A percentile compares a stretch with the other conserved stretches of the same genome.
These are phyloP conservation scores for Nemania diffusa DNA, from an alignment of 2,329 filamentous ascomycete species.

Conservation along the genomic window DNA sequence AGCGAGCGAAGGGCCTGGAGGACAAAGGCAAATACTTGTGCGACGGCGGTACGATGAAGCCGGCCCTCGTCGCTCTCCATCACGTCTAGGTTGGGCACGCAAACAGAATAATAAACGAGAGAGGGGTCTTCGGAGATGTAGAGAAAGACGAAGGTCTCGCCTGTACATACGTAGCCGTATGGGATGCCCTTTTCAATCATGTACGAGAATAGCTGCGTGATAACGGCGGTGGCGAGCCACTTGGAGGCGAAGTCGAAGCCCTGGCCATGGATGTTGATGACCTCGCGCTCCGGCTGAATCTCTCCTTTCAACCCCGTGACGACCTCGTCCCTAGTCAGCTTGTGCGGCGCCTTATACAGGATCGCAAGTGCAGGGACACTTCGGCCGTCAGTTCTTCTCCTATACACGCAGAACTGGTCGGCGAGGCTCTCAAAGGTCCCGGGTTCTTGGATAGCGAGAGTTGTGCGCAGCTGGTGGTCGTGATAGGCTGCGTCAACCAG, in stretches of 20 bases:
- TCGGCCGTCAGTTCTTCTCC: slow-evolving; percentile 37
- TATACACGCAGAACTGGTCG: slow-evolving; percentile 50
- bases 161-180: slow-evolving; percentile 22
- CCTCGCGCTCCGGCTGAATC: slow-evolving; percentile 49
- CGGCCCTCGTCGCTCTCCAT: slow-evolving; percentile 48
- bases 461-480: slow-evolving; percentile 43
- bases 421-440: slow-evolving; percentile 53
- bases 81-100: slow-evolving; percentile 46
- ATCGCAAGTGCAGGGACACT: slow-evolving; percentile 45
- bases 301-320: slow-evolving; percentile 49
- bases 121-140: slow-evolving; percentile 37
- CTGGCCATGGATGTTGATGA: slow-evolving; percentile 50
- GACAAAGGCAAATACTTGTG: slow-evolving; percentile 54
- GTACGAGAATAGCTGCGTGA: slow-evolving; percentile 54
- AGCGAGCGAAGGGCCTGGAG: slow-evolving; percentile 47
- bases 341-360: slow-evolving; percentile 46
- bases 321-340: slow-evolving; percentile 48
- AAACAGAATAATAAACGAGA: slow-evolving; percentile 50
- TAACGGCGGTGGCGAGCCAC: slow-evolving; percentile 50
- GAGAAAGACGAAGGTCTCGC: slow-evolving; percentile 12
- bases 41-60: slow-evolving; percentile 52
- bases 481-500: slow-evolving; percentile 47
- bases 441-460: slow-evolving; percentile 49
- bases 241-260: slow-evolving; percentile 46
- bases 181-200: slow-evolving; percentile 25